Evolutionary conservation across 306 rosid genomes (phyloP).

Genomic region (Notholithocarpus densiflorus): DNA sequence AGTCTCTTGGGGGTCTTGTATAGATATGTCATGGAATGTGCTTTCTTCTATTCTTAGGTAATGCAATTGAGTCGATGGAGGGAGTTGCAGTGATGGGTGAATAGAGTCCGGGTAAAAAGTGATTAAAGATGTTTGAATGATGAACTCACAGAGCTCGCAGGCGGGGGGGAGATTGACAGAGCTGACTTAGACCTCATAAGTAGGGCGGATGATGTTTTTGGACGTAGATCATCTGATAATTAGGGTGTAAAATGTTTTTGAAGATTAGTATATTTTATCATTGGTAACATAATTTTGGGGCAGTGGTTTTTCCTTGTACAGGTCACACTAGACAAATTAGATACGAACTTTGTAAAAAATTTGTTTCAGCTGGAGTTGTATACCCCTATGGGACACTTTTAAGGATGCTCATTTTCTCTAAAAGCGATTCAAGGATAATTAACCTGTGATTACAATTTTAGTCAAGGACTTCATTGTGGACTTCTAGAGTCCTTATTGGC

Average conservation of each 20-base stretch:
- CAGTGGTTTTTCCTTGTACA: slow-evolving; percentile 53
- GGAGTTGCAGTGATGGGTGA: slow-evolving; percentile 27
- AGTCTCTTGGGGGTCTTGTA: slow-evolving; percentile 7
- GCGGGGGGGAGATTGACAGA: slow-evolving; percentile 3
- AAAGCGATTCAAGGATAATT: background rate
- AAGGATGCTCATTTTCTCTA: slow-evolving; percentile 3
- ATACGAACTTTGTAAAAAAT: slow-evolving; percentile 31
- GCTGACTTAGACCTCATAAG: slow-evolving; percentile 39
- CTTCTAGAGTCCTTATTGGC: too few relatives aligned
- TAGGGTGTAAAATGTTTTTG: slow-evolving; percentile 51
- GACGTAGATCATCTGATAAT: slow-evolving; percentile 31
- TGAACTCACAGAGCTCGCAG: slow-evolving; percentile 4
- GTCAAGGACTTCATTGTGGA: too few relatives aligned
- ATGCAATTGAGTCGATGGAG: slow-evolving; percentile 15
- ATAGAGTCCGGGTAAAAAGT: slow-evolving; percentile 16
- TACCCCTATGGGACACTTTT: slow-evolving; percentile 11
- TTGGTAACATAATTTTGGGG: slow-evolving; percentile 23
- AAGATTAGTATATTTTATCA: slow-evolving; percentile 20
- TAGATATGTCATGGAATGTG: slow-evolving; percentile 7
- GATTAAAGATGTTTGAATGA: slow-evolving; percentile 16
- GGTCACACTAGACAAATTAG: slow-evolving; percentile 33
- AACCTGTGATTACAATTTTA: background rate
- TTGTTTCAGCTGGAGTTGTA: slow-evolving; percentile 24
- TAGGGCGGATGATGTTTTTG: slow-evolving; percentile 32
- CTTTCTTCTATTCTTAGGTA: slow-evolving; percentile 10